Evolutionary conservation across 1,284 basidiomycete genomes (phyloP).

Genomic region (Malassezia arunalokei): DNA sequence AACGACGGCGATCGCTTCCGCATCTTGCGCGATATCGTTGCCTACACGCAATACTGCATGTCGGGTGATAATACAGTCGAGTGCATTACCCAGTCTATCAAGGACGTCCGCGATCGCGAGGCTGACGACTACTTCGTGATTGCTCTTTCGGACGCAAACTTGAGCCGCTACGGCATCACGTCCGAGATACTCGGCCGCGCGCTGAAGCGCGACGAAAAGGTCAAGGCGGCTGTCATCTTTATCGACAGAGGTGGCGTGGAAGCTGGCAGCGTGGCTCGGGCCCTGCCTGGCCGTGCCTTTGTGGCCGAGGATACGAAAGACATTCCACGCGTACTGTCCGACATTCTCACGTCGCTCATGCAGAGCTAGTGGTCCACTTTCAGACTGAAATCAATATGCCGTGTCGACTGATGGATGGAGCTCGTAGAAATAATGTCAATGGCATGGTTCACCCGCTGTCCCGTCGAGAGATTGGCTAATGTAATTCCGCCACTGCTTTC

Average conservation of each 20-base stretch:
- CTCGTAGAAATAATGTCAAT: conserved; percentile 43
- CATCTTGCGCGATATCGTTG: conserved; percentile 32
- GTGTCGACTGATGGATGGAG: conserved; percentile 42
- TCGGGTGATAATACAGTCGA: conserved; percentile 31
- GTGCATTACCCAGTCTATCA: conserved; percentile 25
- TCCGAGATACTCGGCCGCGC: conserved; percentile 22
- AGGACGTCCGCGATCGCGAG: conserved; percentile 20
- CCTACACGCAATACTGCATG: conserved; percentile 34
- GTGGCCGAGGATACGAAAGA: conserved; percentile 33
- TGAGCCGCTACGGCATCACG: conserved; percentile 45
- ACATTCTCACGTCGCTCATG: conserved; percentile 35
- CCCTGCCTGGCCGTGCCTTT: conserved; percentile 34
- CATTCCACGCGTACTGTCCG: conserved; percentile 32
- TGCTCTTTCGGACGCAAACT: conserved; percentile 46
- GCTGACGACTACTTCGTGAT: conserved; percentile 48
- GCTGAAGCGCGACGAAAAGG: conserved; percentile 28
- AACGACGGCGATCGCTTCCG: conserved; percentile 37
- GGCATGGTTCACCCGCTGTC: conserved; percentile 34
- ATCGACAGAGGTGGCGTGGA: conserved; percentile 35
- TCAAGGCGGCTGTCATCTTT: conserved; percentile 40
- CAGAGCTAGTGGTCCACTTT: conserved; percentile 33
- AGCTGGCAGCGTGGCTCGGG: conserved; percentile 21
- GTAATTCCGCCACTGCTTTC: conserved; percentile 42
- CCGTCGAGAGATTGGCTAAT: conserved; percentile 27
- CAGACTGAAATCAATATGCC: conserved; percentile 43